Percentiles rank a stretch among this genome's conserved stretches.
These are phyloP conservation scores for Vigna hirtella DNA, from an alignment of 306 rosid genomes.

Conservation along the genomic window DNA sequence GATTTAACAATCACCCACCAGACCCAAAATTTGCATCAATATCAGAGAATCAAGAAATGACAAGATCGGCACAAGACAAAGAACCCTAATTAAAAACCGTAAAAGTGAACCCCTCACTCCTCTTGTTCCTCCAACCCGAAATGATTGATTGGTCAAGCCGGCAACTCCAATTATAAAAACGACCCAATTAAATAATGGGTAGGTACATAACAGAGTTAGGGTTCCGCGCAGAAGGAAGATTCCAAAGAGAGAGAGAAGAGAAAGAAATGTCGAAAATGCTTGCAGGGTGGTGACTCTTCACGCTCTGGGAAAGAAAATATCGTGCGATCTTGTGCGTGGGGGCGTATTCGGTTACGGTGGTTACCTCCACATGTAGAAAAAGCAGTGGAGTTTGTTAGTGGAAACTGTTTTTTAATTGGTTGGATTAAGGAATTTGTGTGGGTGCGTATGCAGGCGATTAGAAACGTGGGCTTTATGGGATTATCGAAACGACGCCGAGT, in stretches of 20 bases:
- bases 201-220: conserved; percentile 34
- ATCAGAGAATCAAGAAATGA: background rate
- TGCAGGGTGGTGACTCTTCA: conserved; percentile 36
- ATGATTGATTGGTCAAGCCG: conserved; percentile 6
- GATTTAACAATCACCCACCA: conserved; percentile 39
- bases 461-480: background rate
- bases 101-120: conserved; percentile 36
- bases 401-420: background rate
- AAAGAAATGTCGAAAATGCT: conserved; percentile 25
- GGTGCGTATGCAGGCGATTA: background rate
- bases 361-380: background rate
- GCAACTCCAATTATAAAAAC: conserved; percentile 1
- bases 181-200: conserved; percentile 37
- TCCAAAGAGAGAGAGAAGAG: conserved; percentile 33
- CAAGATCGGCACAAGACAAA: background rate
- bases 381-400: fast-evolving
- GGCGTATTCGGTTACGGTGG: background rate
- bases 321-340: background rate
- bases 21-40: conserved; percentile 41
- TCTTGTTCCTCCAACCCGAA: conserved; percentile 21
- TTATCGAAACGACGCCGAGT: conserved; percentile 45
- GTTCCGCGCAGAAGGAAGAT: conserved; percentile 45
- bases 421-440: fast-evolving
- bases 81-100: conserved; percentile 45
- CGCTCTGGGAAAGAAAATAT: conserved; percentile 28